Evolutionary conservation across 2,329 filamentous ascomycete species (phyloP), one percentile per base, ranked within the genome.

Genomic region (Aspergillus sp.): DNA sequence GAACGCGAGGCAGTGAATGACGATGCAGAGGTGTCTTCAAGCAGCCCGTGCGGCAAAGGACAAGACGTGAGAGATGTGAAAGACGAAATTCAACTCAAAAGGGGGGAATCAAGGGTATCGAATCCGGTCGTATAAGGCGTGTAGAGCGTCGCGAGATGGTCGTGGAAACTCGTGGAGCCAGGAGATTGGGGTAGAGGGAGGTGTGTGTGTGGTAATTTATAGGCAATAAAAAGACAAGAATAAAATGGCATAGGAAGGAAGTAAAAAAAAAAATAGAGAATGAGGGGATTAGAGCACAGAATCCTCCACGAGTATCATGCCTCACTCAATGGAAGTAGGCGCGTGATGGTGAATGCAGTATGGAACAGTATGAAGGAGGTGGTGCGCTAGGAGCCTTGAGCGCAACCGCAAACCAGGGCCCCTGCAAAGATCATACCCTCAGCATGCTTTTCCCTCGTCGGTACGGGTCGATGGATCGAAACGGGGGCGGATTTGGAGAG

Each of bases 381-480:
- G 35, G 24, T 38, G 35, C 35, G 35, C 35, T 38, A 38, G 35
- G 35, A 69, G 70, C 66, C 65, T 64, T 68, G 67, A 69, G 70
- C 70, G 70, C 70, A 71, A 68, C 60, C 62, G 62, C 59, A 70
- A 68, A 59, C 65, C 64, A 66, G 59, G 67, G 67, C 65, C 67
- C 63, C 67, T 61, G 66, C 65, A 54, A 57, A 60, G 61, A 64
- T 70, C 69, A 73, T 73, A 65, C 62, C 69, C 67, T 72, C 65
- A 68, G 60, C 69, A 73, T 73, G 54, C 63, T 68, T 17, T 38
- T 38, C 35, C 35, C 63, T 54, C 60, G 26, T 57, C 47, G 49
- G 51, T 30, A 52, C 51, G 47, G 56, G 46, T 52, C 45, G 53
- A 43, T 54, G 45, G 49, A 47, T 57, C 47, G 33, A 51, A 52